These are phyloP conservation scores for Helotiales sp. DNA, from an alignment of 2,329 filamentous ascomycete species.

Conservation along the genomic window DNA sequence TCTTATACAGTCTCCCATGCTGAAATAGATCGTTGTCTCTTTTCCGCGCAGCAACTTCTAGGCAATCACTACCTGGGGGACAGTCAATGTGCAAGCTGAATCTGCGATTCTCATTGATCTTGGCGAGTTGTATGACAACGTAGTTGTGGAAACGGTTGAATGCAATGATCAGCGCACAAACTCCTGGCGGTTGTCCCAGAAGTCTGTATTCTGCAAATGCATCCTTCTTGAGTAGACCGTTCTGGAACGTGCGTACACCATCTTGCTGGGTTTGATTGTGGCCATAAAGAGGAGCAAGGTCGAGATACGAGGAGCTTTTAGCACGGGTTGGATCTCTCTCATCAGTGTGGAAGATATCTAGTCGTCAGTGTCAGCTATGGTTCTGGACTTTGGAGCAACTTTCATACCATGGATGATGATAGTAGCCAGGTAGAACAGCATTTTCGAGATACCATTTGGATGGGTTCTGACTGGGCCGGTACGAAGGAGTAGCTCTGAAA, in stretches of 20 bases:
- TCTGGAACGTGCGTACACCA: conserved; percentile 58
- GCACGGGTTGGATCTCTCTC: conserved; percentile 13
- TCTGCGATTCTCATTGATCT: conserved; percentile 77
- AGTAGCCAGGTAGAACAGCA: conserved; percentile 50
- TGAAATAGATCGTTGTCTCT: conserved; percentile 74
- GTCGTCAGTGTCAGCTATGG: background rate
- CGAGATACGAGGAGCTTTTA: conserved; percentile 42
- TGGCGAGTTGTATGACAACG: conserved; percentile 71
- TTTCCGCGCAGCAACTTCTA: background rate
- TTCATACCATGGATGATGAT: conserved; percentile 48
- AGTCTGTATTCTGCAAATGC: conserved; percentile 68
- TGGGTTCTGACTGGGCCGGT: conserved; percentile 29
- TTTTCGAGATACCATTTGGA: conserved; percentile 44
- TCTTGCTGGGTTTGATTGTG: conserved; percentile 49
- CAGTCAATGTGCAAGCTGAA: conserved; percentile 49
- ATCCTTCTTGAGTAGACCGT: conserved; percentile 71
- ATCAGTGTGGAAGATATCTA: conserved; percentile 35
- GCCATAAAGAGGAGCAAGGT: conserved; percentile 47
- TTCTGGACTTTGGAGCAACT: conserved; percentile 24
- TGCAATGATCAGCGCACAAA: conserved; percentile 70
- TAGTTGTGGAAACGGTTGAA: conserved; percentile 86
- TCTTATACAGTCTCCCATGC: conserved; percentile 63
- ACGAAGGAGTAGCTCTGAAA: background rate
- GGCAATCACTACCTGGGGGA: too few species aligned
- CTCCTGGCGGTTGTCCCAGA: conserved; percentile 68